These are phyloP conservation scores for California macrophylla DNA, from an alignment of 441 rosid species.

Conservation along the genomic window DNA sequence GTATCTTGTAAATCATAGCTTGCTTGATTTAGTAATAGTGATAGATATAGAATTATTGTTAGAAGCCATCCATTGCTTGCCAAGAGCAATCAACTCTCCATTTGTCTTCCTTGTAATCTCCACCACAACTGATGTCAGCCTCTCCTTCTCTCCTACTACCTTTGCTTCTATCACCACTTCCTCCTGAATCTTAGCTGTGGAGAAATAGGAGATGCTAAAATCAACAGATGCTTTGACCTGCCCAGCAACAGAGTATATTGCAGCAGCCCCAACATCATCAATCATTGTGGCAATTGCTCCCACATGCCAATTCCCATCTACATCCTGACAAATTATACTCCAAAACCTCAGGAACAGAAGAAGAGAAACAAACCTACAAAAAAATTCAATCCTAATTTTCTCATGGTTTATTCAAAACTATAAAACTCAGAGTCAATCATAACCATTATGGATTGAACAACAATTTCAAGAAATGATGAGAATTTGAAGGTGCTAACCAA, in stretches of 20 bases:
- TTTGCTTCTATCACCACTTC: slow-evolving; percentile 3
- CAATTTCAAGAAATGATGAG: background rate
- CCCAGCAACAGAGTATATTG: background rate
- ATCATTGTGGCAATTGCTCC: background rate
- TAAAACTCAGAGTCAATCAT: background rate
- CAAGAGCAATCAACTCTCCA: background rate
- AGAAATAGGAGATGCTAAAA: background rate
- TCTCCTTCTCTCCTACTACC: background rate
- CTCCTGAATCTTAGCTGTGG: background rate
- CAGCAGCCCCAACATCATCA: background rate
- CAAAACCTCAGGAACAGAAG: background rate
- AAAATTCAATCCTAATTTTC: background rate
- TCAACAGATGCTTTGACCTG: background rate
- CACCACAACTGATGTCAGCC: slow-evolving; percentile 1
- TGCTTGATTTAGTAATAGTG: background rate
- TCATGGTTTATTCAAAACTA: too few relatives aligned
- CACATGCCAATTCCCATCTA: background rate
- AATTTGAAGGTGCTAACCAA: background rate
- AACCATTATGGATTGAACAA: background rate
- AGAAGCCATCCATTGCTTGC: slow-evolving; percentile 3
- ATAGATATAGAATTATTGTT: background rate
- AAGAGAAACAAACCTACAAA: background rate
- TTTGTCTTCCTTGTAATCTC: background rate
- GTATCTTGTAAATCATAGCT: background rate
- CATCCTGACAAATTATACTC: background rate